These are phyloP conservation scores for Tetrapisispora iriomotensis DNA, from an alignment of 805 yeast species.

Conservation along the genomic window DNA sequence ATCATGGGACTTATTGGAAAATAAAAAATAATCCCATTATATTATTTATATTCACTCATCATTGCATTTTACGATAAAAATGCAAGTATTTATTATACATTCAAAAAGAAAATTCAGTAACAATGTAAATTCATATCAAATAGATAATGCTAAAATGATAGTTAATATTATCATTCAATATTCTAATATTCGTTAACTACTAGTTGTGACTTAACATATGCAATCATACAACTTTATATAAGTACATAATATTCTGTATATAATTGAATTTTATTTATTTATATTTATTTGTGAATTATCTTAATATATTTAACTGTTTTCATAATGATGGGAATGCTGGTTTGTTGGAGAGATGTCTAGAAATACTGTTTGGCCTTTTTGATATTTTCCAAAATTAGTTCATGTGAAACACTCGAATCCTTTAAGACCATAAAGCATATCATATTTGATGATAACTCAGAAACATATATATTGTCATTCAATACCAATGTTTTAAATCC, in stretches of 20 bases:
- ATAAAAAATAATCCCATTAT: neutral
- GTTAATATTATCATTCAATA: no score
- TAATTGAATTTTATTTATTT: no score
- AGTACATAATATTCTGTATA: no score
- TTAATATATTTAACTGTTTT: neutral
- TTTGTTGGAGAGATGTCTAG: neutral
- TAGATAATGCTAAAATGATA: no score
- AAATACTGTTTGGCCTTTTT: slow-evolving; percentile 37
- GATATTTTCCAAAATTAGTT: slow-evolving; percentile 44
- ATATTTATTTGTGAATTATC: no score
- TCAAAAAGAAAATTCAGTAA: no score
- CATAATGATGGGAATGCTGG: neutral
- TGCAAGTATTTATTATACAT: neutral
- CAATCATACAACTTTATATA: no score
- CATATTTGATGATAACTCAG: slow-evolving; percentile 49
- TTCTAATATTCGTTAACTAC: no score
- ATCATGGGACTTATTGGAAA: no score
- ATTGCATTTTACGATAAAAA: neutral
- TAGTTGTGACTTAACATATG: no score
- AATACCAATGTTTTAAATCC: slow-evolving; percentile 71
- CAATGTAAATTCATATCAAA: no score
- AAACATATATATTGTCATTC: slow-evolving; percentile 46
- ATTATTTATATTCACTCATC: slow-evolving; percentile 1
- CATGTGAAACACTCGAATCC: slow-evolving; percentile 28
- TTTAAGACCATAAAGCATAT: slow-evolving; percentile 53